These are phyloP conservation scores for Carallia pectinifolia DNA, from an alignment of 345 rosid species.

Conservation along the genomic window DNA sequence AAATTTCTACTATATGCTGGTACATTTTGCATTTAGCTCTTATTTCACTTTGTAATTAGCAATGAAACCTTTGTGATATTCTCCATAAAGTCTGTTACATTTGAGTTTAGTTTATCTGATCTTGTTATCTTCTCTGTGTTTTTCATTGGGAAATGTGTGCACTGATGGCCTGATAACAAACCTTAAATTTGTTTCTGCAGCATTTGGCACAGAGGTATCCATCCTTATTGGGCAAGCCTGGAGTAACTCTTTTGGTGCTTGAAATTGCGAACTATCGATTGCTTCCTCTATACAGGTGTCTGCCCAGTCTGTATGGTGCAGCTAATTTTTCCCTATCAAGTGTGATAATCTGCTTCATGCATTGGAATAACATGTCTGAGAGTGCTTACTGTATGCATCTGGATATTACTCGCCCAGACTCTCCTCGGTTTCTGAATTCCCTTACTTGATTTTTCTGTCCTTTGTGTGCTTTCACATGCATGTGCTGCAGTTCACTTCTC, in stretches of 20 bases:
- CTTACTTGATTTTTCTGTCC: slow-evolving; percentile 1
- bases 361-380: not conserved
- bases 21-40: too few relatives aligned
- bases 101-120: not conserved
- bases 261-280: slow-evolving; percentile 90
- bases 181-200: slow-evolving; percentile 37
- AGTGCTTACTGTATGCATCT: slow-evolving; percentile 1
- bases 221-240: slow-evolving; percentile 82
- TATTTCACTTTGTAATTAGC: too few relatives aligned
- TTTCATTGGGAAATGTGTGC: slow-evolving; percentile 2
- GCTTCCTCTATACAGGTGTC: slow-evolving; percentile 96
- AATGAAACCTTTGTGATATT: too few relatives aligned
- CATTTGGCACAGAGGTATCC: slow-evolving; percentile 88
- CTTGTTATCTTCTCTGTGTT: not conserved
- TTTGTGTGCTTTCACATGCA: not conserved
- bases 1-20: too few relatives aligned
- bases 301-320: slow-evolving; percentile 11
- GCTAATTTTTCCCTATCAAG: slow-evolving; percentile 8
- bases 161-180: slow-evolving; percentile 8
- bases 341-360: not conserved
- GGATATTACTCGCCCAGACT: slow-evolving; percentile 6
- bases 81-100: too few relatives aligned
- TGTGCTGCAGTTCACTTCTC: not conserved
- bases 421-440: not conserved
- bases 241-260: slow-evolving; percentile 84